Base-by-base conservation (phyloP, 2,329 filamentous ascomycete genomes). In the Lecanosticta acicola region DNA sequence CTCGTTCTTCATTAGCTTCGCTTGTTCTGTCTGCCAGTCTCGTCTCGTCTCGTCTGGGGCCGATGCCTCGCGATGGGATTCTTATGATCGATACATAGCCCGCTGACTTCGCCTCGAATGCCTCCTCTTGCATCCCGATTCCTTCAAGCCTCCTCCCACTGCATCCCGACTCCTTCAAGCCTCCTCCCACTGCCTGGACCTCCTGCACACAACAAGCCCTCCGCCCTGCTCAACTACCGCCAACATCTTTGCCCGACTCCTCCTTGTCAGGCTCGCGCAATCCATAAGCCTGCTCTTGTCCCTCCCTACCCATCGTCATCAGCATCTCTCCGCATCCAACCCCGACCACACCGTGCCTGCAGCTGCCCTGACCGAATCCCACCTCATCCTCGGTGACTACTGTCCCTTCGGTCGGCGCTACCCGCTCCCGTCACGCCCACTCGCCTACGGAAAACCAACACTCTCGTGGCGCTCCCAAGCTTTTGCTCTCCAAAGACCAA, bases 71-170 rank as follows among this genome's bases (percentile, higher is more conserved):
- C 41, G 47, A 48, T 54, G n/a, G n/a, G n/a, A 55, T 53, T 55
- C 54, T 56, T 55, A 29, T 29, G 24, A n/a, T n/a, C n/a, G n/a
- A 59, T 61, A 61, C 56, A 57, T 57, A 61, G 54, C 47, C n/a
- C 52, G 50, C 39, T 40, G 46, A 51, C 59, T 55, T 56, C 55
- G 56, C 58, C 55, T 51, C 54, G 55, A 48, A 53, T 50, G 46
- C 45, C 24, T 29, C 24, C 24, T 5, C 11, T 29, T 29, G 24
- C 50, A 50, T 50, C 42, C 46, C 32, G 53, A 45, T 44, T 39
- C 39, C 39, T 29, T 35, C 32, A 46, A 41, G 16, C 14, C 29
- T 16, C 24, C 24, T 29, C 24, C 24, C 7, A 7, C 11, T 29
- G 24, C 50, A 50, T 50, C 42, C 46, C 32, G 53, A 45, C 45